Base-by-base conservation (phyloP, 805 yeast species). In the Torulaspora delbrueckii region DNA sequence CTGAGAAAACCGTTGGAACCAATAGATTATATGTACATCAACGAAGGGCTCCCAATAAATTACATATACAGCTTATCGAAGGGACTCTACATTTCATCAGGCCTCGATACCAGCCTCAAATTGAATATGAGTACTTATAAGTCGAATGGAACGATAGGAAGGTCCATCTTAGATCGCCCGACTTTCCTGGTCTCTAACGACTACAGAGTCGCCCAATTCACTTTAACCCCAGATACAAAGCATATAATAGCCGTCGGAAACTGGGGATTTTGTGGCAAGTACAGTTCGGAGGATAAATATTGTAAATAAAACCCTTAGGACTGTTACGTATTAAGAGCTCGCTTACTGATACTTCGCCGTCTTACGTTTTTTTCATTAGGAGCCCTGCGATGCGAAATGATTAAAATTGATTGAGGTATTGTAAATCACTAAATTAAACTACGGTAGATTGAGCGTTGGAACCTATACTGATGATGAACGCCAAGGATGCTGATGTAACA, bases 81-180 rank as follows among this genome's bases (percentile, higher is more conserved):
- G 19, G 23, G 42, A 6, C 7, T 50, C 13, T 16, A 37, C 40
- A 50, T 69, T 42, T 48, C 67, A 50, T 81, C 81, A 66, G 42
- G 48, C 40, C 44, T 71, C 67, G 57, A 70, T 36, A 51, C 60
- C 3, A 44, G 48, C 24, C 30, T 55, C 6, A 46, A 39, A 27
- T 23, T 59, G 28, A 37, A 41, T 25, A 2, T 48, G 26, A 25
- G 13, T 12, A 12, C 31, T 33, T 8, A 5, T 7, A 27, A 41
- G 44, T 5, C 9, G 33, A 18, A 39, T 31, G 8, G 19, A 3
- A 7, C 22, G 22, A 14, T 10, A 9, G 4, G n/a, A 8, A 22
- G 28, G 19, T 12, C 22, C 13, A 34, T 48, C 8, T 28, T 13
- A 27, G 30, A 37, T 16, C 27, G 14, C 10, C 50, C 58, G 14